Base-by-base conservation (phyloP, 108 stramenopile species). In the Cyclotella baltica region DNA sequence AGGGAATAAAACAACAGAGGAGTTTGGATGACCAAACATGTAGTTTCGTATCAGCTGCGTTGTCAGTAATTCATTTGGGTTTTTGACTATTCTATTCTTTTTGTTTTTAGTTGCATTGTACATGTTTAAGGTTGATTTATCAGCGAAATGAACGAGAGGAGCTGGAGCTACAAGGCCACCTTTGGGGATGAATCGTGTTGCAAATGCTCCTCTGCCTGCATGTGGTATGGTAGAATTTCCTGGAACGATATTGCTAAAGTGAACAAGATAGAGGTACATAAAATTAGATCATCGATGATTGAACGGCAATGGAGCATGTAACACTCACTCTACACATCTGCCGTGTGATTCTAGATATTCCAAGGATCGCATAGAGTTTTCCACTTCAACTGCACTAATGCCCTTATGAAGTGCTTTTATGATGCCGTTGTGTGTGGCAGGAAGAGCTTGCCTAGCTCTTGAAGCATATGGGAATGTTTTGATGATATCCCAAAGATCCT, bases 161-260 rank as follows among this genome's bases (percentile, higher is more conserved):
- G 80, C 80, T 4, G 89, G 89, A 25, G 84, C 71, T n/a, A 93
- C 87, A 28, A 90, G 35, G 13, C 62, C 53, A 3, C 87, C 92
- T 72, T 84, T 70, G 4, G 75, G 58, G 53, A 93, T 86, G 43
- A 81, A 80, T 25, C 88, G 76, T n/a, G 72, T 86, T 2, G 89
- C 89, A 83, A 93, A 89, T 18, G 90, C 92, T 6, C 93, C 93
- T 28, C 88, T 73, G 13, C 93, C 93, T 10, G 91, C 93, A 70
- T 88, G 77, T 11, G 88, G 87, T n/a, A 94, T 87, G 15, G 72
- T 87, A 33, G 88, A 88, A 16, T 58, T 58, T 0, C 80, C 82
- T 13, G 86, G 85, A 43, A 85, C 76, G 50, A 94, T 87, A 61
- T 94, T 89, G 59, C 92, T n/a, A n/a, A n/a, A n/a, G n/a, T n/a